A percentile compares a stretch with the other conserved stretches of the same genome.
Conservation (phyloP, 2,329 filamentous ascomycete species). For the Amauroascus verrucosus region DNA sequence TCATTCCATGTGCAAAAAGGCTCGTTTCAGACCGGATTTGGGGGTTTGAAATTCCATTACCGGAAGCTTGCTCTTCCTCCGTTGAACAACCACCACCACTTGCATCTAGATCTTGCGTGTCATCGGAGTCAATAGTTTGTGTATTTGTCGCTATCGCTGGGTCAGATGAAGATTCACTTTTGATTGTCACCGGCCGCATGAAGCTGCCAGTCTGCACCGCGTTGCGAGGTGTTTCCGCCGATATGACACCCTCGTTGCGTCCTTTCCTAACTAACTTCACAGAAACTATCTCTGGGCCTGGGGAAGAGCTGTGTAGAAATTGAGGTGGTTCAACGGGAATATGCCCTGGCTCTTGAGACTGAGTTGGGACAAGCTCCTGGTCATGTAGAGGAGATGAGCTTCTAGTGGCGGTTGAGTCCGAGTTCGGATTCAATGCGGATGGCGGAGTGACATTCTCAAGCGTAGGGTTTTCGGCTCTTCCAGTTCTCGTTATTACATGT, state of each 20-base stretch:
- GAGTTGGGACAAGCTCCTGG: constrained; percentile 11
- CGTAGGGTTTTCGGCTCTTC: not conserved
- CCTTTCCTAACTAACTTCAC: constrained; percentile 20
- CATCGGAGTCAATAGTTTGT: constrained; percentile 31
- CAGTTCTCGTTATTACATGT: not conserved
- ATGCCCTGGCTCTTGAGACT: constrained; percentile 15
- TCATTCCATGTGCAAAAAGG: not conserved
- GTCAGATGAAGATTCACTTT: constrained; percentile 30
- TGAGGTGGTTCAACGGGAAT: not conserved
- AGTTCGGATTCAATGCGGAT: not conserved
- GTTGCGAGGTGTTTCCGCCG: not conserved
- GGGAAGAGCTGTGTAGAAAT: constrained; percentile 14
- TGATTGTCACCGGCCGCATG: constrained; percentile 23
- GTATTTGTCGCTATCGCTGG: constrained; percentile 19
- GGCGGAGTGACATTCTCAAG: constrained; percentile 2
- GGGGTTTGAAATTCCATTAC: not conserved
- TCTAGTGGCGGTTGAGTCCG: not conserved
- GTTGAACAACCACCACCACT: not conserved
- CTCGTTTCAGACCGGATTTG: not conserved
- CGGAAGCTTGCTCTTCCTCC: not conserved
- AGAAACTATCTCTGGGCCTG: constrained; percentile 6
- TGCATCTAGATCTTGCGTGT: constrained; percentile 53
- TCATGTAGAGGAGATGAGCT: not conserved
- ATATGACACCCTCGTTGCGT: not conserved
- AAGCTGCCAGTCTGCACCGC: constrained; percentile 10